Evolutionary conservation across 148 eudicot species (phyloP), one percentile per base, ranked within the genome.

Genomic region (Mesembryanthemum crystallinum): DNA sequence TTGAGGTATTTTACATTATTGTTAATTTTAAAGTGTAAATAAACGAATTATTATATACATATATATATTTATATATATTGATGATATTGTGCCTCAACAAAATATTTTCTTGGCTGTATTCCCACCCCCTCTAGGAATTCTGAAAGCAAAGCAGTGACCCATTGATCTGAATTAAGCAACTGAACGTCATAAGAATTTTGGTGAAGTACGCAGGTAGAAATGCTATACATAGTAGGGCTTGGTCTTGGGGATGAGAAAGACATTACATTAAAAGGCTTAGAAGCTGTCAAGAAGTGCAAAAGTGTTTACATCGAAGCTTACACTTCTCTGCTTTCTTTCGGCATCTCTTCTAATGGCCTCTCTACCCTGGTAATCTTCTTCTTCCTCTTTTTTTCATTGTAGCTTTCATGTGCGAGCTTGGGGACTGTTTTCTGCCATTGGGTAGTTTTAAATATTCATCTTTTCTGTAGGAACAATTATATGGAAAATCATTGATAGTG

Each of bases 231-330:
- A 61, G 80, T 91, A 11, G 97, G 98, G 7, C 72, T 94, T 65
- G 98, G 98, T 0, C 81, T 91, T 74, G 98, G 98, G 8, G 88
- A 91, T 73, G 98, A 94, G 75, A 94, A 89, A 76, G 98, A 94
- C 83, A 91, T 91, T 18, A 92, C 96, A 0, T 25, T 92, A 51
- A 90, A 82, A 86, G 98, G 98, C 5, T 82, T 94, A 33, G 97
- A 94, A 79, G 92, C 98, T 1, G 83, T 94, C 62, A 78, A 73
- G 76, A 88, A 69, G 71, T 94, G 94, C 66, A 45, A 78, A 7
- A 89, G 87, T 68, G 84, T 94, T 1, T 94, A 90, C 77, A 87
- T 94, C 67, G 98, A 94, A 81, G 90, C 97, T 65, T 94, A 92
- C 82, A 94, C 98, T 73, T 94, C 98, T 76, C 88, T 92, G 14